phyloP scores from a whole-genome alignment of 202 grass and related monocot genomes.

The Zizania palustris region DNA sequence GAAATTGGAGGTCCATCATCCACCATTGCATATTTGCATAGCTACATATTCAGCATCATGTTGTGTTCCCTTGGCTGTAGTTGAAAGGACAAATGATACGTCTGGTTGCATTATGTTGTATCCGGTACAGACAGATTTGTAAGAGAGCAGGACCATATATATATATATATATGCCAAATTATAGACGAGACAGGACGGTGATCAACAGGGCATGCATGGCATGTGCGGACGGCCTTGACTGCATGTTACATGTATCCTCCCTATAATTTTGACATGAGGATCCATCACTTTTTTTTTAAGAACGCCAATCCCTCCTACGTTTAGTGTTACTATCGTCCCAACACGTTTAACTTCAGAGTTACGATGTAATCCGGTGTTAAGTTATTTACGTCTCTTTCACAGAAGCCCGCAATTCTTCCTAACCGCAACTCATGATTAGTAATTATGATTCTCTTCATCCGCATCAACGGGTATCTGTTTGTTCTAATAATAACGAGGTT shows the following conservation, averaged over 20 bases:
- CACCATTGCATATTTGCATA: background rate
- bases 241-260: constrained; percentile 48
- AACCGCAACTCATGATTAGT: background rate
- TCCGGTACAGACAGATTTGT: constrained; percentile 23
- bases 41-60: background rate
- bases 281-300: too few species aligned
- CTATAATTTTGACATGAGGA: constrained; percentile 17
- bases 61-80: background rate
- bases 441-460: constrained; percentile 19
- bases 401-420: constrained; percentile 28
- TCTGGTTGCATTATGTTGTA: constrained; percentile 23
- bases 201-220: constrained; percentile 16
- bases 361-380: too few species aligned
- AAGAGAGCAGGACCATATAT: constrained; percentile 30
- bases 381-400: too few species aligned
- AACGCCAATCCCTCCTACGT: too few species aligned
- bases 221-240: constrained; percentile 32
- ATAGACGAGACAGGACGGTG: background rate
- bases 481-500: background rate
- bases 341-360: too few species aligned
- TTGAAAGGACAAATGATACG: constrained; percentile 17
- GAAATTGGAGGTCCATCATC: constrained; percentile 8
- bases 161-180: too few species aligned
- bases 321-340: too few species aligned
- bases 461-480: background rate